Percentiles rank a stretch among this genome's conserved stretches.
phyloP scores from a whole-genome alignment of 2,329 filamentous ascomycete species.

The Mariannaea sp. region DNA sequence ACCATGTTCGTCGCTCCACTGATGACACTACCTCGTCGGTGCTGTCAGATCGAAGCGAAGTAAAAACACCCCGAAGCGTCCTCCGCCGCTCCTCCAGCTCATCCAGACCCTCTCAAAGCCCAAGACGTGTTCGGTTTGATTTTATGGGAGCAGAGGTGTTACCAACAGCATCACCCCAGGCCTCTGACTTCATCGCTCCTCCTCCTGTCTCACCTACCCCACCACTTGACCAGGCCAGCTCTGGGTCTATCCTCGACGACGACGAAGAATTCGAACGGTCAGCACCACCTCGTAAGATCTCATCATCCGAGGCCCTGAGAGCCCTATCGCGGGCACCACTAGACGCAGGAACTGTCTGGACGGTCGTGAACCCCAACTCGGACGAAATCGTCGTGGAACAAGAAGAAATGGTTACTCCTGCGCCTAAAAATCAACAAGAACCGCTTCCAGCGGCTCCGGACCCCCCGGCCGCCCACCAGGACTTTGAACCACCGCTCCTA shows the following conservation, averaged over 20 bases:
- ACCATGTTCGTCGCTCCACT: conserved; percentile 48
- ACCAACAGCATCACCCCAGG: conserved; percentile 61
- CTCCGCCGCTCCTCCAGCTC: conserved; percentile 60
- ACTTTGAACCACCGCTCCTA: conserved; percentile 26
- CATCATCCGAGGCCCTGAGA: conserved; percentile 59
- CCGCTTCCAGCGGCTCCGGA: conserved; percentile 23
- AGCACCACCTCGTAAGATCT: conserved; percentile 57
- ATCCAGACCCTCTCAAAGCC: conserved; percentile 56
- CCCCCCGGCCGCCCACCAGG: conserved; percentile 22
- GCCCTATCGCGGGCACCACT: conserved; percentile 56
- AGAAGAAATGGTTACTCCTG: conserved; percentile 21
- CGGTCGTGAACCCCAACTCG: conserved; percentile 48
- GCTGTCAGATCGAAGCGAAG: conserved; percentile 58
- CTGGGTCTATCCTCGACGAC: conserved; percentile 43
- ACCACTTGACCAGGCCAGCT: conserved; percentile 36
- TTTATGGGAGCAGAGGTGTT: conserved; percentile 64
- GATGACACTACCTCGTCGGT: conserved; percentile 57
- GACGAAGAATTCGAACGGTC: conserved; percentile 49
- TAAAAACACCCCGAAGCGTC: conserved; percentile 58
- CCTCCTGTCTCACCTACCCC: conserved; percentile 34
- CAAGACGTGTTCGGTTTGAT: conserved; percentile 66
- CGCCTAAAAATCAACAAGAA: conserved; percentile 6
- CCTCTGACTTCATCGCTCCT: conserved; percentile 40
- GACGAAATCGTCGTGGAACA: conserved; percentile 35
- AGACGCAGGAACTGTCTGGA: conserved; percentile 58